phyloP scores from a whole-genome alignment of 2,329 filamentous ascomycete species.

The Exophiala xenobiotica region DNA sequence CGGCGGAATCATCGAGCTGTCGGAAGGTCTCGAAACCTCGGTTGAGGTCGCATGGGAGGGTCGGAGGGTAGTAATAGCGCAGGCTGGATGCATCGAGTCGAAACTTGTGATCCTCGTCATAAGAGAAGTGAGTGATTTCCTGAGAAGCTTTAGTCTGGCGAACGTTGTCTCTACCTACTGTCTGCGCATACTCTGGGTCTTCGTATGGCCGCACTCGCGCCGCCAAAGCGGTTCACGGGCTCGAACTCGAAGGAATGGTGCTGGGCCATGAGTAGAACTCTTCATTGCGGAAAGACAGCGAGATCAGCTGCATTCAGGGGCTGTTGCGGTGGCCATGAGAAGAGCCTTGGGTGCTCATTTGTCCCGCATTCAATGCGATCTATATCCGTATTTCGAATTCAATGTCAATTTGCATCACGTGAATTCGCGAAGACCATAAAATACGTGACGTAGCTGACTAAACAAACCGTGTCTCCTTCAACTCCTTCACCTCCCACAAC shows the following conservation, averaged over 20 bases:
- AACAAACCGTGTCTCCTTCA: too few relatives aligned
- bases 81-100: slow-evolving; percentile 75
- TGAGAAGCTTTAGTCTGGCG: slow-evolving; percentile 37
- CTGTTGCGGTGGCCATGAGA: too few relatives aligned
- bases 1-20: slow-evolving; percentile 75
- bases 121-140: slow-evolving; percentile 94
- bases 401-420: background rate
- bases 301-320: too few relatives aligned
- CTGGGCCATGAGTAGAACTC: slow-evolving; percentile 18
- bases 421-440: background rate
- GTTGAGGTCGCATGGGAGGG: slow-evolving; percentile 70
- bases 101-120: slow-evolving; percentile 78
- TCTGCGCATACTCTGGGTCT: slow-evolving; percentile 64
- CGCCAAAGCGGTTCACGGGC: slow-evolving; percentile 67
- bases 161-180: background rate
- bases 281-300: slow-evolving; percentile 3
- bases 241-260: slow-evolving; percentile 60
- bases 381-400: too few relatives aligned
- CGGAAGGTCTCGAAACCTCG: slow-evolving; percentile 78
- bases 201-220: slow-evolving; percentile 68
- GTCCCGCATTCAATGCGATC: background rate
- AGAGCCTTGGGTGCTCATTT: background rate
- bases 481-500: too few relatives aligned
- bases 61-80: slow-evolving; percentile 82
- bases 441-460: background rate